A percentile compares a stretch with the other conserved stretches of the same genome.
These are phyloP conservation scores for Themeda triandra DNA, from an alignment of 176 grass and related monocot species.

Conservation along the genomic window DNA sequence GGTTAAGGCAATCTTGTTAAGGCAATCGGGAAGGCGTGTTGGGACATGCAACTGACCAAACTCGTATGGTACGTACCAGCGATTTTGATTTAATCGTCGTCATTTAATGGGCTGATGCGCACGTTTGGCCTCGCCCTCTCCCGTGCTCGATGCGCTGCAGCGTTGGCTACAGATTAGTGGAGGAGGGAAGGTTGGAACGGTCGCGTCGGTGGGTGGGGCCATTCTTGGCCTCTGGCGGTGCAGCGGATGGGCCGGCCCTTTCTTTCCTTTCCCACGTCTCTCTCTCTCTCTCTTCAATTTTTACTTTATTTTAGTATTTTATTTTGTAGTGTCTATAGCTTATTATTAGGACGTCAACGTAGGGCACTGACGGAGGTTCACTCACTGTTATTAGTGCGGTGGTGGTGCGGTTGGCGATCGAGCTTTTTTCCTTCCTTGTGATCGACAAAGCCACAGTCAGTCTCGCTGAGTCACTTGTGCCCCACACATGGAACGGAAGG, in stretches of 20 bases:
- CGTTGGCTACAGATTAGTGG: not conserved
- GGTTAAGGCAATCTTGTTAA: not conserved
- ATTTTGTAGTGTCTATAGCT: not conserved
- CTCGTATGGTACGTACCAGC: not conserved
- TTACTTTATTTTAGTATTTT: too few relatives aligned
- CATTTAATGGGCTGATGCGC: not conserved
- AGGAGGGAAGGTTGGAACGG: conserved; percentile 28
- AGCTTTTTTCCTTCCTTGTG: not conserved
- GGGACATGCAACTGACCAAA: conserved; percentile 1
- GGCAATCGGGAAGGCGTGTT: not conserved
- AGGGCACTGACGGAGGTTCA: not conserved
- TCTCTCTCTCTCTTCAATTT: too few relatives aligned
- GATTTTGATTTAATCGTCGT: not conserved
- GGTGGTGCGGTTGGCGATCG: too few relatives aligned
- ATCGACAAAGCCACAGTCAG: not conserved
- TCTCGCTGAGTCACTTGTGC: too few relatives aligned
- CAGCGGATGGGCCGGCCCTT: not conserved
- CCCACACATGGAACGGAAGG: not conserved
- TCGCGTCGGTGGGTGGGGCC: not conserved
- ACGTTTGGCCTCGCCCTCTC: not conserved
- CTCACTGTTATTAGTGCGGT: not conserved
- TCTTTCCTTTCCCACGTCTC: not conserved
- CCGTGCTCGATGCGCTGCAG: not conserved
- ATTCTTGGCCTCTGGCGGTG: not conserved
- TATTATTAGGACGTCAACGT: too few relatives aligned